These are phyloP conservation scores for Phytophthora pinifolia DNA, from an alignment of 352 stramenopile species.

Conservation along the genomic window DNA sequence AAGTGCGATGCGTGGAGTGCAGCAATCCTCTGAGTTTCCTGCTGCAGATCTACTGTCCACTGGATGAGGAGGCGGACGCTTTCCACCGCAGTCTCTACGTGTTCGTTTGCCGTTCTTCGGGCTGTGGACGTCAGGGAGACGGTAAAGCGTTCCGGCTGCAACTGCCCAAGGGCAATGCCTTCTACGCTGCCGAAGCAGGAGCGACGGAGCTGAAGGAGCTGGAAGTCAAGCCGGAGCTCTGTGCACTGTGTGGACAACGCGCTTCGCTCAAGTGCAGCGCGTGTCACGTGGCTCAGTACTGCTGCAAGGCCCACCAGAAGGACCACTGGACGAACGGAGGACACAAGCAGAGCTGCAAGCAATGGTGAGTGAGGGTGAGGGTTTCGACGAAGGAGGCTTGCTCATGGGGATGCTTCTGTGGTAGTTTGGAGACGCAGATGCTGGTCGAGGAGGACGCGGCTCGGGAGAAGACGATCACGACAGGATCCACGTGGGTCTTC, in stretches of 20 bases:
- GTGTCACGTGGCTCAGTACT: constrained; percentile 79
- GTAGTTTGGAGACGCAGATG: constrained; percentile 35
- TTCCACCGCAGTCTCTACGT: constrained; percentile 95
- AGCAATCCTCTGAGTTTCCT: constrained; percentile 67
- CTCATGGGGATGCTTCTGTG: neutral
- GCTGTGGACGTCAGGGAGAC: constrained; percentile 59
- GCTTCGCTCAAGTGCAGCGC: constrained; percentile 69
- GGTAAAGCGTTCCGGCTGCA: constrained; percentile 86
- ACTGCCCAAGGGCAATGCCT: constrained; percentile 87
- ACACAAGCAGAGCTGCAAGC: constrained; percentile 64
- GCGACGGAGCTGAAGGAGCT: constrained; percentile 21
- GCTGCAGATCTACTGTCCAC: constrained; percentile 92
- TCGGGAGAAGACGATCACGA: constrained; percentile 33
- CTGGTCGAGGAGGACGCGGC: constrained; percentile 44
- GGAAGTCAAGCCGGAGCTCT: constrained; percentile 28
- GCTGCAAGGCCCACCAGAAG: constrained; percentile 73
- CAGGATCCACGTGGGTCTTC: constrained; percentile 79
- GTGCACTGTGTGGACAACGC: constrained; percentile 63
- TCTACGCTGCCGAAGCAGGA: constrained; percentile 76
- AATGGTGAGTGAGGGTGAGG: constrained; percentile 26
- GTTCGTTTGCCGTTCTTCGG: constrained; percentile 83
- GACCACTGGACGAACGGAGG: constrained; percentile 72
- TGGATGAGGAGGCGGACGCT: constrained; percentile 83
- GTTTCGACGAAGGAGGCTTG: neutral
- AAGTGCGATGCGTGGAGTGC: constrained; percentile 60